Base-by-base conservation (phyloP, 2,329 filamentous ascomycete genomes). In the Cadophora malorum region DNA sequence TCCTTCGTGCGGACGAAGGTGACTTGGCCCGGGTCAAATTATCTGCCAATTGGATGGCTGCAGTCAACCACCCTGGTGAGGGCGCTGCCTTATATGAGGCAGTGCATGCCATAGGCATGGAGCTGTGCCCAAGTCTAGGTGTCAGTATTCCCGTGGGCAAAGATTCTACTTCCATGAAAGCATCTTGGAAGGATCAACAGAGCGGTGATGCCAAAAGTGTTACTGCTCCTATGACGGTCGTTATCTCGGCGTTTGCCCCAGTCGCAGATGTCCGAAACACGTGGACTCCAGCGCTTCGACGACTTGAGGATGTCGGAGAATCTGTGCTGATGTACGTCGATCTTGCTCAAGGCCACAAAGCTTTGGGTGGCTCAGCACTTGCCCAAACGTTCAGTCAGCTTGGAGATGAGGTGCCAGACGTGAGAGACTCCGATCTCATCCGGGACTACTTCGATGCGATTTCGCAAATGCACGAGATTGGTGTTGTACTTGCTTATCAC, bases 81-180 rank as follows among this genome's bases (percentile, higher is more conserved):
- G 94, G 93, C 50, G 94, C 95, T 49, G 93, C 91, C 19, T 85
- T 98, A 38, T 98, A 97, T 76, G 93, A 97, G 79, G 96, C 94
- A 35, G 96, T 97, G 2, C 88, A 97, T 78, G 94, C 95, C 10
- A 94, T 97, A 67, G 94, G 94, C 60, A 91, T 97, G 88, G 91
- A 97, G 59, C 84, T 99, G 9, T 99, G 96, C 80, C 94, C 94
- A 1, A 85, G 91, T 74, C 85, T 98, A n/a, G 93, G 92, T 41
- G 89, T 99, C 69, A 93, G 91, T 67, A 98, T 99, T 68, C 96
- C 96, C 4, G 96, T 98, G 9, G 96, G 96, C 65, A 98, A 99
- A 81, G 96, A 99, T 79, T 98, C 95, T 0, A 97, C 96, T 80
- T 97, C 94, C 2, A 98, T 99, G 96, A 97, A 97, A 84, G 95